These are phyloP conservation scores for Byssoonygena ceratinophila DNA, from an alignment of 2,329 filamentous ascomycete species.

Conservation along the genomic window DNA sequence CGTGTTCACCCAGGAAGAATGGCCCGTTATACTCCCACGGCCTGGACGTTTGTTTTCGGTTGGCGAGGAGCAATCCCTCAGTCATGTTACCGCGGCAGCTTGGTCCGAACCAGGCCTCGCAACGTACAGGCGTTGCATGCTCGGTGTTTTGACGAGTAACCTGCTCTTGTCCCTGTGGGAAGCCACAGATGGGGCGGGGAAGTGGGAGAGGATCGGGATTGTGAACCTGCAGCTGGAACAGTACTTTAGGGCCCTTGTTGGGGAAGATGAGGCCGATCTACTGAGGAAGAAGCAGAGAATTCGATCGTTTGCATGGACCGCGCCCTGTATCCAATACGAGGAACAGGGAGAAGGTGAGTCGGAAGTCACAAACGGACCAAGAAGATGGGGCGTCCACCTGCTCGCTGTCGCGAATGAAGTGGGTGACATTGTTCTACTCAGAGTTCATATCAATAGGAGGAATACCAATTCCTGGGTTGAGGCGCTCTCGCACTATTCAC, in stretches of 20 bases:
- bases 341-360: background rate
- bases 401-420: constrained; percentile 33
- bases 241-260: constrained; percentile 27
- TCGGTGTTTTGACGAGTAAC: constrained; percentile 49
- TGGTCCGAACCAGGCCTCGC: constrained; percentile 51
- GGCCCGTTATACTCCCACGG: constrained; percentile 38
- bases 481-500: constrained; percentile 21
- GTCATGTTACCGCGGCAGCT: constrained; percentile 39
- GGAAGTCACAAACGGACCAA: background rate
- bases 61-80: constrained; percentile 49
- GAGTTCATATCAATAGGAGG: background rate
- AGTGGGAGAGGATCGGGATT: constrained; percentile 45
- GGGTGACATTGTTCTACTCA: constrained; percentile 29
- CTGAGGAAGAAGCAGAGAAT: constrained; percentile 27
- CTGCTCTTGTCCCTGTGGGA: constrained; percentile 49
- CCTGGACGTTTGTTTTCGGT: constrained; percentile 43
- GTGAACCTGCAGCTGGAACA: constrained; percentile 41
- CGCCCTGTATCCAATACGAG: background rate
- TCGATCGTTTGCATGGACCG: constrained; percentile 36
- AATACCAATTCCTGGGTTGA: constrained; percentile 19
- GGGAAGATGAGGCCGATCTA: constrained; percentile 17
- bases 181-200: constrained; percentile 35
- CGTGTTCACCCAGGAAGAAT: constrained; percentile 44
- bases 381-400: constrained; percentile 29
- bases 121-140: constrained; percentile 43